These are phyloP conservation scores for Moesziomyces antarcticus DNA, from an alignment of 1,284 basidiomycete species.

Conservation along the genomic window DNA sequence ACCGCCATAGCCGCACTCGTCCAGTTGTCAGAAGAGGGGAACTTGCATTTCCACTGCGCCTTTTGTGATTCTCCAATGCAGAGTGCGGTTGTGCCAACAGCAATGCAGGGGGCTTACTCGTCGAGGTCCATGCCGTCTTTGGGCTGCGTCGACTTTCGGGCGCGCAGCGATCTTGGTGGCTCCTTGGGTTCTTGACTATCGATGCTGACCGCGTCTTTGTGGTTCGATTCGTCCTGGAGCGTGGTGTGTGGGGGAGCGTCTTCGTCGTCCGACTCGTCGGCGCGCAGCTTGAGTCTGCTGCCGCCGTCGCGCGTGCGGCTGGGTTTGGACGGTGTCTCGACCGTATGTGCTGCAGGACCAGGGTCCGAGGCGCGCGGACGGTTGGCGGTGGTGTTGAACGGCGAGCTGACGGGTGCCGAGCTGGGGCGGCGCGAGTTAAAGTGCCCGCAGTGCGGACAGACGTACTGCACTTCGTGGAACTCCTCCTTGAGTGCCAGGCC, in stretches of 20 bases:
- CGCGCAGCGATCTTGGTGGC: conserved; percentile 17
- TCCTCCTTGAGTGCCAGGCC: conserved; percentile 88
- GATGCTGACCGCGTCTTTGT: conserved; percentile 5
- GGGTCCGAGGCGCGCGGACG: no score
- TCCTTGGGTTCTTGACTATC: conserved; percentile 11
- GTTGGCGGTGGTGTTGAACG: conserved; percentile 36
- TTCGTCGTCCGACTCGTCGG: conserved; percentile 22
- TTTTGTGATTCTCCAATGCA: no score
- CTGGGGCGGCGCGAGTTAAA: conserved; percentile 73
- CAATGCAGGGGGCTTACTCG: conserved; percentile 2
- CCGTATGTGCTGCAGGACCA: neutral
- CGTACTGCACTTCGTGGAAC: conserved; percentile 86
- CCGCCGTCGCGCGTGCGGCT: conserved; percentile 9
- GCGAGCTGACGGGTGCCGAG: conserved; percentile 61
- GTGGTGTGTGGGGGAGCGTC: conserved; percentile 23
- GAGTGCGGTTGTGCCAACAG: neutral
- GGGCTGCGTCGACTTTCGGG: conserved; percentile 17
- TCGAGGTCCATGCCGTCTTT: conserved; percentile 41
- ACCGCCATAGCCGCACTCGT: neutral
- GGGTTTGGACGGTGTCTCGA: conserved; percentile 33
- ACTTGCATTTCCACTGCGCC: no score
- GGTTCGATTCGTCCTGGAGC: conserved; percentile 17
- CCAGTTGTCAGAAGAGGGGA: no score
- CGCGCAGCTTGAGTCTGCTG: conserved; percentile 29
- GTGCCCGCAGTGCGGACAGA: conserved; percentile 79